A percentile compares a stretch with the other conserved stretches of the same genome.
phyloP scores from a whole-genome alignment of 805 yeast species.

The Starmerella potacharoeniae region DNA sequence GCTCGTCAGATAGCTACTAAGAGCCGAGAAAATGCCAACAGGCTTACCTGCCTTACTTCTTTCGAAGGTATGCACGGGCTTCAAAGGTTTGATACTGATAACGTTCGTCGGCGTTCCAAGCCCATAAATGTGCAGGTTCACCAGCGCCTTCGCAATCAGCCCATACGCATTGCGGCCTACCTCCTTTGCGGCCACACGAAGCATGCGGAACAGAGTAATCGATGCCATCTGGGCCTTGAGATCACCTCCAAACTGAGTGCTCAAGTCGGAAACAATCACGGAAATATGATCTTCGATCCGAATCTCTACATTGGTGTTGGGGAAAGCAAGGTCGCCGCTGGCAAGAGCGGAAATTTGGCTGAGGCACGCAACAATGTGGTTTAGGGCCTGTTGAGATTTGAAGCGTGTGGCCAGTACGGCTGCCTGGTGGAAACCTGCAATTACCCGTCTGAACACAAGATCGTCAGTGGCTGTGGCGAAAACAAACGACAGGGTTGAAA shows the following conservation, averaged over 20 bases:
- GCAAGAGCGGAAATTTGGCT: conserved; percentile 60
- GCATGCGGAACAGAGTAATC: conserved; percentile 70
- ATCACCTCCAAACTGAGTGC: conserved; percentile 78
- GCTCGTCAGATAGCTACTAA: conserved; percentile 85
- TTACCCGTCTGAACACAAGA: conserved; percentile 72
- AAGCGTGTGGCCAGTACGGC: conserved; percentile 64
- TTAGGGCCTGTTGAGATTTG: conserved; percentile 45
- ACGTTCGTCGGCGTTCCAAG: conserved; percentile 33
- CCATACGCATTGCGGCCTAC: conserved; percentile 47
- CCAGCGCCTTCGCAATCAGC: conserved; percentile 44
- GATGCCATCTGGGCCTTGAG: conserved; percentile 85
- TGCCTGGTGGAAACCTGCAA: conserved; percentile 78
- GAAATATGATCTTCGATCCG: conserved; percentile 37
- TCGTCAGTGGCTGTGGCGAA: conserved; percentile 87
- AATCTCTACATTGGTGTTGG: conserved; percentile 27
- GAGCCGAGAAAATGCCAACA: conserved; percentile 72
- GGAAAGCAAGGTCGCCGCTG: conserved; percentile 30
- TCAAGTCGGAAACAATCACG: conserved; percentile 66
- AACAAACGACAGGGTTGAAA: conserved; percentile 61
- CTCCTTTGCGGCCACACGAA: conserved; percentile 43
- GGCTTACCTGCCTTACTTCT: conserved; percentile 54
- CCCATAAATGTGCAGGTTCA: conserved; percentile 60
- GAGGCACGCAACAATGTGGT: conserved; percentile 53
- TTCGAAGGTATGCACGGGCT: conserved; percentile 55
- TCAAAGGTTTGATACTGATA: conserved; percentile 36